A percentile compares a stretch with the other conserved stretches of the same genome.
These are phyloP conservation scores for Solanum bulbocastanum DNA, from an alignment of 257 asterid species.

Conservation along the genomic window DNA sequence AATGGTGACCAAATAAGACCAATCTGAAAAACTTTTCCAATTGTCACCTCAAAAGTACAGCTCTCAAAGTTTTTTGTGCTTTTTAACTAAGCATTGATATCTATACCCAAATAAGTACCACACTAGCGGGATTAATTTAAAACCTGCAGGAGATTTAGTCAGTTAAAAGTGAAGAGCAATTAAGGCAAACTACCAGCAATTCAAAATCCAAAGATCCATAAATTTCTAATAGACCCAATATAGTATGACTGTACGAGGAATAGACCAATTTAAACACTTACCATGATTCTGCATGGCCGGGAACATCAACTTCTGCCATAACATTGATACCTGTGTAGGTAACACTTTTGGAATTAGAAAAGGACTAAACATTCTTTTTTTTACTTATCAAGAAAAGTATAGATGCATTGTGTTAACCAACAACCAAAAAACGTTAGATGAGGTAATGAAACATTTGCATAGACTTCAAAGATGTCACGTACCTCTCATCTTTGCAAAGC, in stretches of 20 bases:
- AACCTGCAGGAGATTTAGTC: background rate
- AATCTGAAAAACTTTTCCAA: background rate
- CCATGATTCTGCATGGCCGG: conserved; percentile 98
- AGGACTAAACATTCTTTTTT: background rate
- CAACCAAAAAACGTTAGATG: background rate
- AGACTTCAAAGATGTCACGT: conserved; percentile 5
- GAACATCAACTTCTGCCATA: conserved; percentile 95
- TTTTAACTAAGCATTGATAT: background rate
- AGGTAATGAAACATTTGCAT: background rate
- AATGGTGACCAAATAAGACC: background rate
- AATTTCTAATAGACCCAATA: background rate
- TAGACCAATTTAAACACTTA: conserved; percentile 9
- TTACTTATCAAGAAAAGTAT: background rate
- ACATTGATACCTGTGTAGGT: conserved; percentile 64
- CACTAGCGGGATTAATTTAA: background rate
- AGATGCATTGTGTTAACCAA: background rate
- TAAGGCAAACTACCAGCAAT: background rate
- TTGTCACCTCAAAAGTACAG: background rate
- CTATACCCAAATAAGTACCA: background rate
- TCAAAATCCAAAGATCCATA: background rate
- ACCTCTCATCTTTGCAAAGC: conserved; percentile 92
- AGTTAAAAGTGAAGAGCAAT: background rate
- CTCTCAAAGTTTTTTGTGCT: background rate
- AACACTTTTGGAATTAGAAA: background rate
- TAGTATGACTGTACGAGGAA: background rate